These are phyloP conservation scores for Aspergillus biplanus DNA, from an alignment of 495 filamentous ascomycete species.

Conservation along the genomic window DNA sequence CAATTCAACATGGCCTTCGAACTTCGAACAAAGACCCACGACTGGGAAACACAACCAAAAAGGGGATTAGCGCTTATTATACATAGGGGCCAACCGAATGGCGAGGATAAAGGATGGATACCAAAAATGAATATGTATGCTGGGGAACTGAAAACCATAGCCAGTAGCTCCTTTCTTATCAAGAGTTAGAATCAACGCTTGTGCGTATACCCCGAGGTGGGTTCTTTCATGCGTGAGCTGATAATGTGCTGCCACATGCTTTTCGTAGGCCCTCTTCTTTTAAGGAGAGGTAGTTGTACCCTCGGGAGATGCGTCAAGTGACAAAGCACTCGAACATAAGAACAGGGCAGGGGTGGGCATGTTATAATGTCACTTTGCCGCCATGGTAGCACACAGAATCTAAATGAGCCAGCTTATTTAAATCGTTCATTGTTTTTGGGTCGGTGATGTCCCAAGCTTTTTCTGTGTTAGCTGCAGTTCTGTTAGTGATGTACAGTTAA, in stretches of 20 bases:
- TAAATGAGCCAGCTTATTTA: conserved; percentile 13
- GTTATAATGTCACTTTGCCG: background rate
- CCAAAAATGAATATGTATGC: conserved; percentile 16
- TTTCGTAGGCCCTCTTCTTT: too few species aligned
- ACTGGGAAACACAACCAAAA: conserved; percentile 18
- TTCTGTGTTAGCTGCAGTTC: conserved; percentile 37
- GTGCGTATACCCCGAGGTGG: background rate
- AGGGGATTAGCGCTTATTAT: conserved; percentile 14
- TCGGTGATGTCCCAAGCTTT: conserved; percentile 20
- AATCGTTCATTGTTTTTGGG: conserved; percentile 15
- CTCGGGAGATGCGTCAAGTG: background rate
- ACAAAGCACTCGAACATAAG: background rate
- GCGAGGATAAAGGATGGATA: conserved; percentile 17
- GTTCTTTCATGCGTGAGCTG: too few species aligned
- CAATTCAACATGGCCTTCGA: background rate
- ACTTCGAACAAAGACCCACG: background rate
- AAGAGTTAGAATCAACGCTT: conserved; percentile 1
- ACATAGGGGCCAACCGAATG: conserved; percentile 16
- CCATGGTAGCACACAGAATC: conserved; percentile 1
- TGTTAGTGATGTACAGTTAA: conserved; percentile 14
- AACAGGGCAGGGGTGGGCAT: background rate
- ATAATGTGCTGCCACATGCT: too few species aligned
- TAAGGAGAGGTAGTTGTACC: background rate
- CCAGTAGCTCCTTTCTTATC: background rate
- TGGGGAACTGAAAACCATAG: conserved; percentile 23